Base-by-base conservation (phyloP, 208 protist species). In the Herpetomonas samuelpessoai region DNA sequence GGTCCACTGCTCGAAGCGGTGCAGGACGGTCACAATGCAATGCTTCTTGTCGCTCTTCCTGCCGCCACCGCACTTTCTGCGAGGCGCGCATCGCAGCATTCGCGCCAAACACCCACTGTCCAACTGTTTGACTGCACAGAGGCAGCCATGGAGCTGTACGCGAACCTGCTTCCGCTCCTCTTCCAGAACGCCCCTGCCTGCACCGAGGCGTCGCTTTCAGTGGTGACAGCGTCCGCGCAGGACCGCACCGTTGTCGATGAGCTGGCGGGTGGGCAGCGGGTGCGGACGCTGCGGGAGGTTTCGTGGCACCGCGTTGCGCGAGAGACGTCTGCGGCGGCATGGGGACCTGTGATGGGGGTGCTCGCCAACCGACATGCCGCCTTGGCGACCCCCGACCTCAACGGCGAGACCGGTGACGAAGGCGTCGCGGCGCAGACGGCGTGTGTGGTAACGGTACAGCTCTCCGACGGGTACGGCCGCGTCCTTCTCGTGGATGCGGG, bases 401-500 rank as follows among this genome's bases (percentile, higher is more conserved):
- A 24, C 26, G 3, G 28, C 62, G 39, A 46, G 29, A n/a, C 1
- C 18, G 19, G 66, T n/a, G 22, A 19, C 46, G 22, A 26, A 7
- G 65, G 68, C 7, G 38, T 87, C 7, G 71, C 72, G 25, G 68
- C 64, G 21, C 65, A 88, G 56, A 83, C 77, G 16, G 81, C 81
- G 2, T 77, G 74, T 29, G 68, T 83, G 1, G 68, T 88, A 26
- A 72, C 68, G n/a, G 69, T 93, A 30, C 71, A 83, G 38, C 60
- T 90, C 19, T 10, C 2, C 4, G 70, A 81, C 2, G 74, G 71
- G 21, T 80, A 86, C 53, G 79, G 79, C 19, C 49, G 63, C 4
- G 57, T 88, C 10, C 57, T 83, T 9, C 48, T 93, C 3, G 79
- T 80, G 18, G 81, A 91, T 51, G 62, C 68, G 0, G 81, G 79